phyloP scores from a whole-genome alignment of 805 yeast species.

The Candida khao-thaluensis region DNA sequence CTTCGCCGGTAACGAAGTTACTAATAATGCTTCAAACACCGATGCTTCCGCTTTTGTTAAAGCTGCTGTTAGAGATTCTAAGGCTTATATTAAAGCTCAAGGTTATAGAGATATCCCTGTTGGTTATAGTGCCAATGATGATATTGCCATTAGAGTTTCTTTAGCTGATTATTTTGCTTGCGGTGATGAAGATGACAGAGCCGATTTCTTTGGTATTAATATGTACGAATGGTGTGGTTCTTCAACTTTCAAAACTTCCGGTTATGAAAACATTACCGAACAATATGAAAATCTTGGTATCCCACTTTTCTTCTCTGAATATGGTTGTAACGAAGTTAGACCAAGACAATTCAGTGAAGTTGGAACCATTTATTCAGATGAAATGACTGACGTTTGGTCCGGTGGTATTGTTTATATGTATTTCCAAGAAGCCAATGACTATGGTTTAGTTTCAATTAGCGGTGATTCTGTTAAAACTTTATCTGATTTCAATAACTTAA shows the following conservation, averaged over 20 bases:
- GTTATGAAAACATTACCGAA: constrained; percentile 62
- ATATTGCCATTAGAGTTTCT: constrained; percentile 58
- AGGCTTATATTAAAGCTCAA: constrained; percentile 57
- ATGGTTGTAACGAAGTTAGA: constrained; percentile 68
- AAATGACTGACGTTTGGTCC: constrained; percentile 85
- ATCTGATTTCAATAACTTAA: constrained; percentile 62
- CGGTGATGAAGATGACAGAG: constrained; percentile 61
- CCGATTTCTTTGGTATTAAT: constrained; percentile 85
- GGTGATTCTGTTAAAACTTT: constrained; percentile 54
- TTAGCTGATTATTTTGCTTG: constrained; percentile 77
- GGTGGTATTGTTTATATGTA: constrained; percentile 90
- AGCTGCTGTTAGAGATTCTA: constrained; percentile 79
- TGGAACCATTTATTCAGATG: constrained; percentile 55
- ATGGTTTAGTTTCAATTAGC: constrained; percentile 65
- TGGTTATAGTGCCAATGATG: constrained; percentile 83
- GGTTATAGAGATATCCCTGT: constrained; percentile 72
- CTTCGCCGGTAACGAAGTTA: constrained; percentile 85
- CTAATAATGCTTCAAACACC: constrained; percentile 64
- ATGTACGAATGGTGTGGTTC: constrained; percentile 88
- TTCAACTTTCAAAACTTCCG: constrained; percentile 57
- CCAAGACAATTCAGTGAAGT: constrained; percentile 79
- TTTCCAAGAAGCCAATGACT: constrained; percentile 71
- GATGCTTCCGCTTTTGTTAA: constrained; percentile 79
- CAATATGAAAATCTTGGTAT: constrained; percentile 65
- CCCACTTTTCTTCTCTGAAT: constrained; percentile 79